These are phyloP conservation scores for Gymnopilus junonius DNA, from an alignment of 768 basidiomycete species.

Conservation along the genomic window DNA sequence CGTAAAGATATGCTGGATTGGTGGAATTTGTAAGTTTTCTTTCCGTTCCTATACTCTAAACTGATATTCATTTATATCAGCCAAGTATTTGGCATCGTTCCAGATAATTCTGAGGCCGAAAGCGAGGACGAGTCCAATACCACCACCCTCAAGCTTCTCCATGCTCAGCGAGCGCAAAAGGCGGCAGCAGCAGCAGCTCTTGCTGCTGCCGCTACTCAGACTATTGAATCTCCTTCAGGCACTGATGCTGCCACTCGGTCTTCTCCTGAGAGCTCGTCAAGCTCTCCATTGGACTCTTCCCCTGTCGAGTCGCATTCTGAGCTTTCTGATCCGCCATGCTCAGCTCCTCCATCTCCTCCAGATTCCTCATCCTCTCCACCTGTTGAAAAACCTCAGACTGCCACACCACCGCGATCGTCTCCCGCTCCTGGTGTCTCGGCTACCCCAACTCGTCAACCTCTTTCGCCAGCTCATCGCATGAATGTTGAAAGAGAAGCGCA, in stretches of 20 bases:
- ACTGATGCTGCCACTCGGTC: neutral
- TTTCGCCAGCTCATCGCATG: neutral
- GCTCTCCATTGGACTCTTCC: neutral
- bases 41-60: too few species aligned
- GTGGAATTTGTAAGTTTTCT: constrained; percentile 9
- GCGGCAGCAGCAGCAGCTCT: neutral
- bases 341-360: neutral
- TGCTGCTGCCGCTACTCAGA: neutral
- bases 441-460: neutral
- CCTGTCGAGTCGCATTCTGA: neutral
- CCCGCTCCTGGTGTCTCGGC: neutral
- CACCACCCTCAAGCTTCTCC: neutral
- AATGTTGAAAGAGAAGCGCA: neutral
- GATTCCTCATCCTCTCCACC: neutral
- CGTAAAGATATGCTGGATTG: neutral
- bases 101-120: neutral
- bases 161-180: neutral
- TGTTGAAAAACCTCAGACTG: neutral
- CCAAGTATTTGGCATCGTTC: neutral
- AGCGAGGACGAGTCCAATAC: neutral
- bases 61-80: neutral
- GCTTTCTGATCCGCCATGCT: neutral
- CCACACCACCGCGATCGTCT: neutral
- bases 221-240: neutral
- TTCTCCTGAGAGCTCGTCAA: neutral